phyloP scores from a whole-genome alignment of 495 filamentous ascomycete genomes.

The Saxispiralis lemnorum region DNA sequence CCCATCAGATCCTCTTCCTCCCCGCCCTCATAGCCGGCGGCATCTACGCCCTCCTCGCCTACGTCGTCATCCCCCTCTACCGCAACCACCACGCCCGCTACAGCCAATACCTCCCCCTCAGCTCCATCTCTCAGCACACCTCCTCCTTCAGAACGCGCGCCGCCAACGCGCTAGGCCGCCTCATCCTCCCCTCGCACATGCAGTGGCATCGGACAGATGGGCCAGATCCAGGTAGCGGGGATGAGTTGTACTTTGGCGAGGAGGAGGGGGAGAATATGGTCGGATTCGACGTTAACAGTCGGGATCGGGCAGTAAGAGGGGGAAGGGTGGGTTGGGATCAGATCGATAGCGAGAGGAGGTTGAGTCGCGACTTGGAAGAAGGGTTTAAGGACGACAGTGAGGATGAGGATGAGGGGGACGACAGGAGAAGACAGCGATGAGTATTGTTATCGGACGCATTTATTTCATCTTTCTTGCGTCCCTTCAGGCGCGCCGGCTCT shows the following conservation, averaged over 20 bases:
- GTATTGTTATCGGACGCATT: no score
- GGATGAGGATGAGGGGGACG: slow-evolving; percentile 34
- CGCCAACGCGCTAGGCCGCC: slow-evolving; percentile 34
- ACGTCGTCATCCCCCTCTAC: slow-evolving; percentile 57
- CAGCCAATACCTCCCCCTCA: slow-evolving; percentile 28
- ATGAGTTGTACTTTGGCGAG: slow-evolving; percentile 50
- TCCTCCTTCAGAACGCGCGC: slow-evolving; percentile 44
- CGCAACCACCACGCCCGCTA: slow-evolving; percentile 50
- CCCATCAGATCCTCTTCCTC: slow-evolving; percentile 49
- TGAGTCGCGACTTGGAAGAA: slow-evolving; percentile 69
- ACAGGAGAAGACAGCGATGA: background rate
- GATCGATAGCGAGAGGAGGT: slow-evolving; percentile 32
- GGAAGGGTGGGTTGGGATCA: slow-evolving; percentile 24
- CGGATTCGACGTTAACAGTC: slow-evolving; percentile 36
- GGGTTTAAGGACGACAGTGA: slow-evolving; percentile 74
- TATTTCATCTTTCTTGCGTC: no score
- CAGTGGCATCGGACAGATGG: slow-evolving; percentile 20
- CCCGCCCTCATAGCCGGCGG: slow-evolving; percentile 60
- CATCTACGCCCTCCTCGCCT: slow-evolving; percentile 55
- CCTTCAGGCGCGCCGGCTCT: no score
- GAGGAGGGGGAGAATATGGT: slow-evolving; percentile 49
- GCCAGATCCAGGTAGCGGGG: slow-evolving; percentile 27
- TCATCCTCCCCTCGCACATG: slow-evolving; percentile 30
- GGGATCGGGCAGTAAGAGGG: slow-evolving; percentile 33
- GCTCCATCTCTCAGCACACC: slow-evolving; percentile 43